Evolutionary conservation across 495 filamentous ascomycete species (phyloP), one percentile per base, ranked within the genome.

Genomic region (Xylaria sp.): DNA sequence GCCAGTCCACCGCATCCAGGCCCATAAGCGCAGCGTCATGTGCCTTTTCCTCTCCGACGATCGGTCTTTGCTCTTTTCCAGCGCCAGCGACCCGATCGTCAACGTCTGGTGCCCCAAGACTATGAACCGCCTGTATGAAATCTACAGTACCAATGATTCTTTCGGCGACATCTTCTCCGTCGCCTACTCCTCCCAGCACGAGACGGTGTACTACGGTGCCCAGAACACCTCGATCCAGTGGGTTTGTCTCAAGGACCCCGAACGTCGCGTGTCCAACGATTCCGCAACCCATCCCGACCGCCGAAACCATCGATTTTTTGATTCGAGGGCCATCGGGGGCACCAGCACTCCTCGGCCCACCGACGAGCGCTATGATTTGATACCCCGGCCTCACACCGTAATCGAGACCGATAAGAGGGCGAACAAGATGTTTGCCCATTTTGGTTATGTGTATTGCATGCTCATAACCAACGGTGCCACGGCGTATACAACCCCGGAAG

Each of bases 401-500:
- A 84, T 98, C 17, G 94, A 97, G 76, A 95, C 97, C 76, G 93
- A 94, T 75, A 89, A 90, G 33, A 85, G 91, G 17, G 88, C 97
- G 69, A 92, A 97, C 67, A 88, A 86, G 58, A 90, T 97, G 61
- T 99, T 97, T 78, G 93, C 96, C 0, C 96, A 99, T 76, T 96
- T 89, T 80, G 96, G 96, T 17, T 98, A 97, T 80, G 88, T 98
- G 0, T 97, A 98, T 75, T 97, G 93, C 74, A 97, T 98, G 95
- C 85, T 93, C 0, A 83, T 98, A 2, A 89, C 93, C 3, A 88
- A 86, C 53, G 91, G 90, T 0, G 79, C 82, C 0, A 87, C 85
- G 7, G 82, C 91, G 7, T 82, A 89, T 46, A 88, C 89, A 0
- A 88, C 90, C 2, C 83, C 88, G 0, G 88, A 89, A 8, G 90